Evolutionary conservation across 2,329 filamentous ascomycete genomes (phyloP), one percentile per base, ranked within the genome.

Genomic region (Phyllosticta paracitricarpa): DNA sequence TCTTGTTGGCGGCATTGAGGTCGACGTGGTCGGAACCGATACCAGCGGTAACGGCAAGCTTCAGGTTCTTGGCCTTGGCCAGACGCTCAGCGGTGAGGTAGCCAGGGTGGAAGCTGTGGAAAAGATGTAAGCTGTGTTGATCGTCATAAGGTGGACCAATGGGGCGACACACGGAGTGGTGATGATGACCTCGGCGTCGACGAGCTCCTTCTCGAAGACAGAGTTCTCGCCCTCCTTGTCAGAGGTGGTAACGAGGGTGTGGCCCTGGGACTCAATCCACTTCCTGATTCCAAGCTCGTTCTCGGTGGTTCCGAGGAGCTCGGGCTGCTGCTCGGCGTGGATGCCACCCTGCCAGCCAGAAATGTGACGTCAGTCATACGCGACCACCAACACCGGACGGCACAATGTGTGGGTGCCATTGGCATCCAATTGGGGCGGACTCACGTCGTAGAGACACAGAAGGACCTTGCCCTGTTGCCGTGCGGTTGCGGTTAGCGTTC

Each of bases 1-100:
- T 97, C 82, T 88, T 92, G 88, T 97, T 97, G 76, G 94, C 94
- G 54, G 89, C 91, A 76, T 97, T 86, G 66, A 97, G 85, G 80
- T 99, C 94, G 75, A 99, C 90, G 78, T 99, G 94, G 81, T 99
- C 94, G 58, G 93, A 97, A 68, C 94, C 94, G 73, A 99, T 96
- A 81, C 94, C 94, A 70, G 94, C 94, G 58, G 94, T 99, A 77
- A 99, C 80, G 75, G 93, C 93, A 65, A 99, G 82, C 86, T 97
- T 97, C 72, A 99, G 89, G 63, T 99, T 97, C 89, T 97, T 97
- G 68, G 94, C 94, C 82, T 94, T 96, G 71, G 91, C 91, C 61
- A 99, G 86, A 73, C 94, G 92, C 82, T 97, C 93, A 60, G 90
- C 91, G 57, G 89, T 97, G 63, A 99, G 88, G 83, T 99, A 99